Evolutionary conservation across 225 moss, liverwort and hornwort species (phyloP).

Genomic region (Pseudoscleropodium purum): DNA sequence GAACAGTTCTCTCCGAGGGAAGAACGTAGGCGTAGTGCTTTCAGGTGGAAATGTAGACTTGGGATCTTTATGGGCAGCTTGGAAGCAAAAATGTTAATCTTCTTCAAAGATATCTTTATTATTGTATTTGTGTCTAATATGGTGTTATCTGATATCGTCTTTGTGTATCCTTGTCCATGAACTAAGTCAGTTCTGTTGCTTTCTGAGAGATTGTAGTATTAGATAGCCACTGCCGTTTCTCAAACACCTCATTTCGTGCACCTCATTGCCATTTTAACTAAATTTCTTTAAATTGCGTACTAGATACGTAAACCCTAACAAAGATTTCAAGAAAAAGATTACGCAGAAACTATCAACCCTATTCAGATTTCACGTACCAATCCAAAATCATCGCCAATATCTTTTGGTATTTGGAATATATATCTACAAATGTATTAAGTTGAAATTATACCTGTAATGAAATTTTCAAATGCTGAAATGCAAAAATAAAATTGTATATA

Average conservation of each 20-base stretch:
- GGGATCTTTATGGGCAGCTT: slow-evolving; percentile 27
- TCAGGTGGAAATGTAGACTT: slow-evolving; percentile 81
- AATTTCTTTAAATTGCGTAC: background rate
- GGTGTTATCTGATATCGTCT: background rate
- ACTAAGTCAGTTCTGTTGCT: background rate
- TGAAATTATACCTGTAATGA: background rate
- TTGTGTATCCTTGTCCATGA: background rate
- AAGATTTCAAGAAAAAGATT: background rate
- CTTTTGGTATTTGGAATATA: background rate
- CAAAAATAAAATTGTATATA: background rate
- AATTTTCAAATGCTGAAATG: background rate
- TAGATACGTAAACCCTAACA: no score
- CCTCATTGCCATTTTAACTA: background rate
- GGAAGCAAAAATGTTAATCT: background rate
- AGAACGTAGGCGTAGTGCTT: slow-evolving; percentile 60
- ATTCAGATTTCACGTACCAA: background rate
- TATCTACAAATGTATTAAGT: background rate
- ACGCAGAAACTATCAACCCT: background rate
- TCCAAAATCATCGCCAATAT: background rate
- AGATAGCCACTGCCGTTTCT: background rate
- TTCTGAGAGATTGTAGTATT: background rate
- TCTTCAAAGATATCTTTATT: background rate
- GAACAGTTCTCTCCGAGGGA: background rate
- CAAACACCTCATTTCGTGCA: background rate
- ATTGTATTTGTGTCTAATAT: background rate